Evolutionary conservation across 257 asterid genomes (phyloP).

Genomic region (Catharanthus roseus): DNA sequence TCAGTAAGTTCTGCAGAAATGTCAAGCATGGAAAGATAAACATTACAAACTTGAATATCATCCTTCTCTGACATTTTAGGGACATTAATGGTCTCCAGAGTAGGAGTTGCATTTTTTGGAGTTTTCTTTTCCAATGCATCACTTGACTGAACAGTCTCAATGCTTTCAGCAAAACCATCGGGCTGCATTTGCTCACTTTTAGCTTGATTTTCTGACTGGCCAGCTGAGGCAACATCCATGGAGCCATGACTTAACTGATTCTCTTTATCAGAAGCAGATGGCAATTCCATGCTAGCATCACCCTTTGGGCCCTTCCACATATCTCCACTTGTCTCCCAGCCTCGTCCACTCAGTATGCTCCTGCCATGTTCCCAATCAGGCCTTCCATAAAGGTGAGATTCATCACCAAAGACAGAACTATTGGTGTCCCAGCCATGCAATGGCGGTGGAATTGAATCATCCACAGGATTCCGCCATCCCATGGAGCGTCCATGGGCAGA

Average conservation of each 20-base stretch:
- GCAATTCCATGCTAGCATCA: slow-evolving; percentile 48
- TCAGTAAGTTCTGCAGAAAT: slow-evolving; percentile 79
- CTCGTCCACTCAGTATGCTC: slow-evolving; percentile 35
- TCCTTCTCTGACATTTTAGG: slow-evolving; percentile 40
- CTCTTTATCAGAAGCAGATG: slow-evolving; percentile 53
- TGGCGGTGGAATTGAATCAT: slow-evolving; percentile 54
- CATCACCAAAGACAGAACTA: slow-evolving; percentile 66
- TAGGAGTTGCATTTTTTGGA: slow-evolving; percentile 29
- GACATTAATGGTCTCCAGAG: slow-evolving; percentile 26
- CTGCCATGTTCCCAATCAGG: slow-evolving; percentile 77
- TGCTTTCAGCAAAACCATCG: slow-evolving; percentile 45
- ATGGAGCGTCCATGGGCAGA: slow-evolving; percentile 72
- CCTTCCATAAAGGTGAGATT: slow-evolving; percentile 71
- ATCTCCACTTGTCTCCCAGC: slow-evolving; percentile 62
- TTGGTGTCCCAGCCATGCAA: slow-evolving; percentile 75
- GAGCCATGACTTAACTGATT: slow-evolving; percentile 35
- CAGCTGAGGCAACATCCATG: slow-evolving; percentile 37
- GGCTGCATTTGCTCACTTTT: slow-evolving; percentile 40
- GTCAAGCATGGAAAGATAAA: slow-evolving; percentile 78
- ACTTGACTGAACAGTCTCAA: slow-evolving; percentile 31
- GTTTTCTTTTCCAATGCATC: slow-evolving; percentile 37
- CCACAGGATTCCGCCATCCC: slow-evolving; percentile 78
- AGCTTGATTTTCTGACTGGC: slow-evolving; percentile 41
- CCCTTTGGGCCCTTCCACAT: slow-evolving; percentile 65
- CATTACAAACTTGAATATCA: slow-evolving; percentile 32